phyloP scores from a whole-genome alignment of 371 early-diverging fungal genomes.

The Mucor mucedo region DNA sequence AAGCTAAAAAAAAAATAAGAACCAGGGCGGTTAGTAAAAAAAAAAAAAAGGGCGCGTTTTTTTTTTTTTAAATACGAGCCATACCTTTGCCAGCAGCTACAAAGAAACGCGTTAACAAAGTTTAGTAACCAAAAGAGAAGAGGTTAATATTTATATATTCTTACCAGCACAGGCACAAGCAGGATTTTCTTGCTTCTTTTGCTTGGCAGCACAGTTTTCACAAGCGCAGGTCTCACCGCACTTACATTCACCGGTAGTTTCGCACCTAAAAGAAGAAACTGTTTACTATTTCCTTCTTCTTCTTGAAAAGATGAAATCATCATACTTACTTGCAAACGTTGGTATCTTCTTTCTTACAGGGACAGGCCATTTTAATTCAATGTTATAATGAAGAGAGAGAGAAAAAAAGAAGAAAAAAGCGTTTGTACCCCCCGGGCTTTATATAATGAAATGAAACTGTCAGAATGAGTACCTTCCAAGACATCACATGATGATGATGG shows the following conservation, averaged over 20 bases:
- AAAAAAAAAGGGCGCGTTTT: slow-evolving; percentile 1
- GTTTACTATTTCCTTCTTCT: not conserved
- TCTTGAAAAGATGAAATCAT: not conserved
- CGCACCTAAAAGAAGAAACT: slow-evolving; percentile 4
- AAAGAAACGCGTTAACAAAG: not conserved
- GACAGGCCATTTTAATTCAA: slow-evolving; percentile 28
- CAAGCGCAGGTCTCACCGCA: slow-evolving; percentile 27
- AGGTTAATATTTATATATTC: not conserved
- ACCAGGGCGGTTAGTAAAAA: not conserved
- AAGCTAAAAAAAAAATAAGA: slow-evolving; percentile 7
- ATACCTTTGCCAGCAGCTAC: slow-evolving; percentile 16
- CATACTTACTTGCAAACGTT: slow-evolving; percentile 22
- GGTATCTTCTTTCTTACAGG: slow-evolving; percentile 25
- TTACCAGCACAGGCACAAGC: slow-evolving; percentile 28
- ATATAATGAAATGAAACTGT: not conserved
- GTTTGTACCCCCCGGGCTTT: not conserved
- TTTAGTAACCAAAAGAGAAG: not conserved
- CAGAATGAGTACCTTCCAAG: slow-evolving; percentile 23
- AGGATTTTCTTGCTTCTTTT: slow-evolving; percentile 16
- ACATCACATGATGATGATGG: slow-evolving; percentile 12
- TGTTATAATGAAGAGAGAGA: slow-evolving; percentile 6
- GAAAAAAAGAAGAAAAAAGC: slow-evolving; percentile 2
- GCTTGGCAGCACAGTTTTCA: slow-evolving; percentile 20
- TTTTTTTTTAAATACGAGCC: slow-evolving; percentile 8
- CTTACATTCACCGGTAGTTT: slow-evolving; percentile 18